Base-by-base conservation (phyloP, 495 filamentous ascomycete genomes). In the Aspergillus leporis region DNA sequence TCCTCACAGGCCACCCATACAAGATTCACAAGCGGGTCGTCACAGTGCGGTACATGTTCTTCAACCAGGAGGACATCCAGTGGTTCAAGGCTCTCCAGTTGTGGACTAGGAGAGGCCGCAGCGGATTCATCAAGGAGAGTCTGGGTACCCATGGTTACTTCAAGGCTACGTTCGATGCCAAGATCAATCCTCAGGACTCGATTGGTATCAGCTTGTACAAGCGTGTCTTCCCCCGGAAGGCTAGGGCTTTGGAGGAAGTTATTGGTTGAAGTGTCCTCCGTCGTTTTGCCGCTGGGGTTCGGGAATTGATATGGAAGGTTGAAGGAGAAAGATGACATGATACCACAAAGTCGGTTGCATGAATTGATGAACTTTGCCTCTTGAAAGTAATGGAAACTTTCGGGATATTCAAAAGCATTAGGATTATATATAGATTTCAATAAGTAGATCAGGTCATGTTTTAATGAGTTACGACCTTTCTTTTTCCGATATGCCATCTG, bases 41-140 rank as follows among this genome's bases (percentile, higher is more conserved):
- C 55, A 98, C 95, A 1, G 86, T 98, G 22, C 87, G 94, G 23
- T 98, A 98, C 82, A 98, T 98, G 94, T 98, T 98, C 81, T 98
- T 98, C 84, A 96, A 96, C 74, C 72, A 83, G 16, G 91, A 96
- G 72, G 95, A 98, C 68, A 88, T 98, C 45, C 81, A 86, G 62
- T 98, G 92, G 92, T 98, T 98, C 81, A 96, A 96, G 73, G 92
- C 93, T 3, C 74, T 98, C 68, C 92, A 92, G 61, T 76, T 98
- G 57, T 98, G 93, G 91, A 98, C 94, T 32, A 91, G 84, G 75
- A 76, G 94, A 50, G 94, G 94, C 1, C 82, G 93, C 65, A 87
- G 82, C 60, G 94, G 94, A 13, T 95, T 85, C 65, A 85, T 98
- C 74, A 96, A 96, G 79, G 94, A 98, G 79, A 82, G 87, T 63